These are phyloP conservation scores for Erodium trifolium DNA, from an alignment of 441 rosid genomes.

Conservation along the genomic window DNA sequence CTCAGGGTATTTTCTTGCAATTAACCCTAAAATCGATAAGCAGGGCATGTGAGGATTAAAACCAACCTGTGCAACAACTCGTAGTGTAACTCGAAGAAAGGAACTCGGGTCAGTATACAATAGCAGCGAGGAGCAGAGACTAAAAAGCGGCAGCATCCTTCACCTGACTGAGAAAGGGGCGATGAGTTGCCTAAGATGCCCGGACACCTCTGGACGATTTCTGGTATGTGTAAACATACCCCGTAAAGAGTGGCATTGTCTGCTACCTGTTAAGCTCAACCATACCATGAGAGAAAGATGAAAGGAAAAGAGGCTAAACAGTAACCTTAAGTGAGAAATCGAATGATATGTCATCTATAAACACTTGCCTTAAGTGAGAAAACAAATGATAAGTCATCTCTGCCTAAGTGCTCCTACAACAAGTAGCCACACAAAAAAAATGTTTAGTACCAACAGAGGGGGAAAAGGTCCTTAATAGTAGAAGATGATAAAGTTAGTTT, in stretches of 20 bases:
- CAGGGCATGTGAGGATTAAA: background rate
- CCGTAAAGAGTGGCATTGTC: slow-evolving; percentile 91
- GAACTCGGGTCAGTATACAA: slow-evolving; percentile 82
- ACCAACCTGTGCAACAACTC: slow-evolving; percentile 90
- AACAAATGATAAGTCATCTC: slow-evolving; percentile 77
- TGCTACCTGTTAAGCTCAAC: slow-evolving; percentile 55
- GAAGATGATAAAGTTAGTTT: background rate
- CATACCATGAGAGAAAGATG: too few species aligned
- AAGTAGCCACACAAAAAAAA: background rate
- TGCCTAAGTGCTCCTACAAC: slow-evolving; percentile 72
- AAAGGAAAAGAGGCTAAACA: too few species aligned
- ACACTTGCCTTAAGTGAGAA: slow-evolving; percentile 74
- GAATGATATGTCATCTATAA: background rate
- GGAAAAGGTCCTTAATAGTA: too few species aligned
- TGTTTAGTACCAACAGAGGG: background rate
- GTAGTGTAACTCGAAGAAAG: slow-evolving; percentile 90
- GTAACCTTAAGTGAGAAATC: too few species aligned
- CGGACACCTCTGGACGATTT: slow-evolving; percentile 90
- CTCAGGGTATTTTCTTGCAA: too few species aligned
- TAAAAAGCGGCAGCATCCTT: slow-evolving; percentile 62
- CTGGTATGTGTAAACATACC: slow-evolving; percentile 79
- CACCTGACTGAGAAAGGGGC: slow-evolving; percentile 43
- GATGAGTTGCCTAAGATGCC: slow-evolving; percentile 57
- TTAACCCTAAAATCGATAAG: too few species aligned
- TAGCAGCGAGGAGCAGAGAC: slow-evolving; percentile 98